These are phyloP conservation scores for Phytophthora tentaculata DNA, from an alignment of 352 stramenopile species.

Conservation along the genomic window DNA sequence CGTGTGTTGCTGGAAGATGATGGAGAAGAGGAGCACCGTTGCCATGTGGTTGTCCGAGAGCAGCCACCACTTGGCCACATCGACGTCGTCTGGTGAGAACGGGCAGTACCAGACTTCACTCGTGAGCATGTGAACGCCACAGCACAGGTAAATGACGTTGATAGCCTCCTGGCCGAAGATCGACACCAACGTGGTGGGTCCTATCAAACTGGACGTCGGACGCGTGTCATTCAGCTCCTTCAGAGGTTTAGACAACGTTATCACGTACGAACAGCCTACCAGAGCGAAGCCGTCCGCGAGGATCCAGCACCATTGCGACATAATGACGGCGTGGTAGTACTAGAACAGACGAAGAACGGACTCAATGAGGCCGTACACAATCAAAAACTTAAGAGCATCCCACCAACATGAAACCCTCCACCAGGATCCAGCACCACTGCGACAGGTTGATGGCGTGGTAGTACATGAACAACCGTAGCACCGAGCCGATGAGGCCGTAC, in stretches of 20 bases:
- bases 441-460: constrained; percentile 76
- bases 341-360: constrained; percentile 67
- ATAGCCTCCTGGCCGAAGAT: constrained; percentile 56
- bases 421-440: constrained; percentile 77
- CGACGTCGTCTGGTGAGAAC: constrained; percentile 45
- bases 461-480: constrained; percentile 72
- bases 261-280: constrained; percentile 72
- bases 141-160: constrained; percentile 56
- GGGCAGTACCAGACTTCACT: constrained; percentile 49
- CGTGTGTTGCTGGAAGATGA: constrained; percentile 43
- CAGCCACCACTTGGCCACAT: constrained; percentile 56
- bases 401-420: too few species aligned
- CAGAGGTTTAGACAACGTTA: constrained; percentile 68
- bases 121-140: constrained; percentile 38
- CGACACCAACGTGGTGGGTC: constrained; percentile 49
- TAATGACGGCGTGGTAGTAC: constrained; percentile 76
- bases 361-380: constrained; percentile 88
- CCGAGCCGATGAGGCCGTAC: constrained; percentile 82
- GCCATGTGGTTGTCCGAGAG: constrained; percentile 51
- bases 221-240: constrained; percentile 25
- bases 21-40: constrained; percentile 37
- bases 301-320: constrained; percentile 81
- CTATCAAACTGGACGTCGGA: constrained; percentile 67
- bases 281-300: constrained; percentile 69
- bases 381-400: constrained; percentile 92